Base-by-base conservation (phyloP, 768 basidiomycete genomes). In the Kwoniella dejecticola region DNA sequence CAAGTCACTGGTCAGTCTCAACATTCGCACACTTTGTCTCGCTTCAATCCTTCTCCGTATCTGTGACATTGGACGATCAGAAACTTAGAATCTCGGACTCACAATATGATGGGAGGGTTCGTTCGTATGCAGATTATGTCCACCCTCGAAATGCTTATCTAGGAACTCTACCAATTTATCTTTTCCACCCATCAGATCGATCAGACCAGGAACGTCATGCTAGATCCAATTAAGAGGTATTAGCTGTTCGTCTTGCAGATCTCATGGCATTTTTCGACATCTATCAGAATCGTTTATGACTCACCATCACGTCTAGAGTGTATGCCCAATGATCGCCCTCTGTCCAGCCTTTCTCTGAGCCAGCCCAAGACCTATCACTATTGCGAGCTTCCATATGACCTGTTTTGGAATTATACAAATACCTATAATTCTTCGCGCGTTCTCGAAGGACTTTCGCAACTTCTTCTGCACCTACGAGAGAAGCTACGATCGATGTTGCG, bases 91-190 rank as follows among this genome's bases (percentile, higher is more conserved):
- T n/a, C 6, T 44, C 33, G 11, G 10, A 57, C 67, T 61, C 26
- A 72, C 70, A 42, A 91, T 90, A 72, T 91, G 89, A 63, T 91
- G 90, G 0, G 88, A 89, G 0, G 90, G 89, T 87, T 91, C 90
- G 66, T 91, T 92, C 0, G 86, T 87, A 64, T 90, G 89, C 63
- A 89, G 86, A 68, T 91, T 91, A 66, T 90, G 88, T 0, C 87
- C 89, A 75, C 81, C 78, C 12, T 58, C 64, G 29, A 63, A 67
- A 57, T 65, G 75, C 19, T 55, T 52, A 61, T 72, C 67, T 27
- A 77, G 72, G 64, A 87, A 88, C 54, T 80, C 67, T 4, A 90
- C 84, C 62, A 91, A 90, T 21, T 78, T 82, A 27, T 74, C 76
- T 17, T 86, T 85, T 0, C 90, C 89, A 13, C 90, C 89, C 55